Conservation (phyloP, 352 stramenopile genomes). For the Pythium dissimile region DNA sequence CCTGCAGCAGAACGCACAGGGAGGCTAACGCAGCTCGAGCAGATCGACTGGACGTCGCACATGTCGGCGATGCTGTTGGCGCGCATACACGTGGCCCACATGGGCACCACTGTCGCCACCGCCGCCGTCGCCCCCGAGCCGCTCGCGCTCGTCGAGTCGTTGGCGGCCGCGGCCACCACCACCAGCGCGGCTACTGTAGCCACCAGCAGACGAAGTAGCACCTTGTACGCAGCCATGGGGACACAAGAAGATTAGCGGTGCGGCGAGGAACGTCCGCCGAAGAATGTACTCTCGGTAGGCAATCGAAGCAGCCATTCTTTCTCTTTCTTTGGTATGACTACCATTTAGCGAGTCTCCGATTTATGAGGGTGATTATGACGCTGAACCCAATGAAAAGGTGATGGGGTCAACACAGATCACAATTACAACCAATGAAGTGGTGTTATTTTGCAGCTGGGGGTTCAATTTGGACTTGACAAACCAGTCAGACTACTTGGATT, state of each 20-base stretch:
- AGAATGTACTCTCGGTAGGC: too few relatives aligned
- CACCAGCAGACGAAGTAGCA: too few relatives aligned
- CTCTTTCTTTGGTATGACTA: too few relatives aligned
- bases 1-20: conserved; percentile 14
- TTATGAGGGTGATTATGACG: neutral
- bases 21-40: conserved; percentile 31
- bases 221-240: too few relatives aligned
- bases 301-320: neutral
- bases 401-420: neutral
- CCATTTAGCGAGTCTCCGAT: neutral
- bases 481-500: neutral
- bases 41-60: conserved; percentile 44
- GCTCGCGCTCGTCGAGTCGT: neutral
- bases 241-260: too few relatives aligned
- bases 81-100: conserved; percentile 25
- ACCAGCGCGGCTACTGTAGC: too few relatives aligned
- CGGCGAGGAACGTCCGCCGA: too few relatives aligned
- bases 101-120: neutral
- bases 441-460: neutral
- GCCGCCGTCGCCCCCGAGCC: neutral
- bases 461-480: too few relatives aligned
- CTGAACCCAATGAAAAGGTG: neutral
- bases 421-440: neutral
- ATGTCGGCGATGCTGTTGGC: conserved; percentile 30
- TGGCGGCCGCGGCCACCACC: neutral